phyloP scores from a whole-genome alignment of 2,329 filamentous ascomycete genomes.

The Byssochlamys sp. region DNA sequence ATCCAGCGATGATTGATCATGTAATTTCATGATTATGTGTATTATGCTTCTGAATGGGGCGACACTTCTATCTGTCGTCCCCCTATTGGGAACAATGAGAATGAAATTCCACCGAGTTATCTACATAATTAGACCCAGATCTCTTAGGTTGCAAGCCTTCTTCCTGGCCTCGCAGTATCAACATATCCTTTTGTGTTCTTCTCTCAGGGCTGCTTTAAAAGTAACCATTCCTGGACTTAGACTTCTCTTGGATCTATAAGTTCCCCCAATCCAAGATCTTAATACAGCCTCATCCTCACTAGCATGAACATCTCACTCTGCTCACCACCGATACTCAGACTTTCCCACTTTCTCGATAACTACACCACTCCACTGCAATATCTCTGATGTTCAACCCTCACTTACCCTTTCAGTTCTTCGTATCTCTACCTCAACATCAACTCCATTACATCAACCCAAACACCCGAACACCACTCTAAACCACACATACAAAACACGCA shows the following conservation, averaged over 20 bases:
- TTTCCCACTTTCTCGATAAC: neutral
- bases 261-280: neutral
- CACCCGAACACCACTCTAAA: neutral
- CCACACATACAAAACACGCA: neutral
- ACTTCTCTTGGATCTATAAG: neutral
- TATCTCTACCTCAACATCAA: neutral
- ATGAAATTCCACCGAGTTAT: neutral
- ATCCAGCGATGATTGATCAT: conserved; percentile 20
- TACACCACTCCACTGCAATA: neutral
- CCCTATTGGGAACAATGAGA: neutral
- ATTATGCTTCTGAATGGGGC: neutral
- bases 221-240: neutral
- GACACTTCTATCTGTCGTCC: neutral
- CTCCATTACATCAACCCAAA: neutral
- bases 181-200: neutral
- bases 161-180: neutral
- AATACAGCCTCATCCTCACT: neutral
- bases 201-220: neutral
- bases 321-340: neutral
- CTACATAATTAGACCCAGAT: neutral
- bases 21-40: neutral
- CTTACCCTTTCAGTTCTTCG: neutral
- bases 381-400: neutral
- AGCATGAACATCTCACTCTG: neutral
- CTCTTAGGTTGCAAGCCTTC: neutral